Evolutionary conservation across 2,329 filamentous ascomycete genomes (phyloP).

Genomic region (Verticillium longisporum): DNA sequence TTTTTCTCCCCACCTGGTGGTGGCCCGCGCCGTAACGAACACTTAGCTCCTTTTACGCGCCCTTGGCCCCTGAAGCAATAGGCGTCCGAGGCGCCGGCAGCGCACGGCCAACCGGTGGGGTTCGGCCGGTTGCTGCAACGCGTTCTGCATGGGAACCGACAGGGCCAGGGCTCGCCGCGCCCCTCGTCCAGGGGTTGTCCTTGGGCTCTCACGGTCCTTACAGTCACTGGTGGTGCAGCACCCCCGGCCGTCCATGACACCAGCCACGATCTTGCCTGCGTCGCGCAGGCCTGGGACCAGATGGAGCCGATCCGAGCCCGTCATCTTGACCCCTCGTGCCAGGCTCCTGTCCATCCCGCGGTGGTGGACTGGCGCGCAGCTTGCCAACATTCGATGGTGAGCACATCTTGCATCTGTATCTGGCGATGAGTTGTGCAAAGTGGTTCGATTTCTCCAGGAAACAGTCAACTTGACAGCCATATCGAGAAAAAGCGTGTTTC

Average conservation of each 20-base stretch:
- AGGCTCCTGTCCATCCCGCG: not conserved
- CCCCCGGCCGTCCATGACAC: conserved; percentile 1
- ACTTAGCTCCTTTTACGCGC: conserved; percentile 26
- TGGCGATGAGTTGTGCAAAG: conserved; percentile 14
- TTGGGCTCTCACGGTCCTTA: not conserved
- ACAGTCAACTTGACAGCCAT: conserved; percentile 12
- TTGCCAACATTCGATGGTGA: conserved; percentile 18
- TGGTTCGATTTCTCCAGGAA: conserved; percentile 21
- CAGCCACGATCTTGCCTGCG: not conserved
- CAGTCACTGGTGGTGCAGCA: not conserved
- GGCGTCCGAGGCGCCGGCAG: conserved; percentile 4
- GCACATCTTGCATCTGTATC: conserved; percentile 10
- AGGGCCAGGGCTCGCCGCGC: conserved; percentile 26
- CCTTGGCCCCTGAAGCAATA: conserved; percentile 21
- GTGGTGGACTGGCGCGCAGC: not conserved
- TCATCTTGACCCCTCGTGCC: not conserved
- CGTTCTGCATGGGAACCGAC: conserved; percentile 30
- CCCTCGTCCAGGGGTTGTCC: conserved; percentile 16
- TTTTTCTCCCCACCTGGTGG: not conserved
- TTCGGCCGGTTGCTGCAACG: conserved; percentile 27
- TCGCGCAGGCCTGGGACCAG: not conserved
- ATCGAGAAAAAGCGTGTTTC: conserved; percentile 11
- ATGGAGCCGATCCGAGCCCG: not conserved
- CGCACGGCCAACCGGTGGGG: conserved; percentile 28
- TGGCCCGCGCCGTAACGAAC: not conserved